Conservation (phyloP, 495 filamentous ascomycete species). For the Parathielavia appendiculata region DNA sequence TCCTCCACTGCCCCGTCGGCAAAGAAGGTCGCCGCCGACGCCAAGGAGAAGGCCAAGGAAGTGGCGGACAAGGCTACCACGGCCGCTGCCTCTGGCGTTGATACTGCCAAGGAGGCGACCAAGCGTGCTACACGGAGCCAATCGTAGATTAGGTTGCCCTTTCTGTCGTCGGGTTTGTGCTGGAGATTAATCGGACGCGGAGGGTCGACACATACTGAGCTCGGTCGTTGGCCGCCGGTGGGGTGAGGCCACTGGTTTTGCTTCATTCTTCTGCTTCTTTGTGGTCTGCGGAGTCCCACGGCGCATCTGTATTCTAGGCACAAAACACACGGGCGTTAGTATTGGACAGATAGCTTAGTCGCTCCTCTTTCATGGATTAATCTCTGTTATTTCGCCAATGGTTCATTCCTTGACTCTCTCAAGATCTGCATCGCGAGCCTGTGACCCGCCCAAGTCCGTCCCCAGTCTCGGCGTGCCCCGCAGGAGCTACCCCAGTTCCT, state of each 20-base stretch:
- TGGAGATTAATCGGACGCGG: background rate
- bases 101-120: conserved; percentile 57
- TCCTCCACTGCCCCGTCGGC: conserved; percentile 39
- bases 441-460: conserved; percentile 7
- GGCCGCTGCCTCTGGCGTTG: conserved; percentile 59
- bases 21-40: conserved; percentile 61
- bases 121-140: conserved; percentile 51
- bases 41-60: conserved; percentile 64
- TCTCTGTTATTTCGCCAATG: background rate
- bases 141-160: conserved; percentile 22
- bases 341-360: conserved; percentile 2
- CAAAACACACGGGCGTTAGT: conserved; percentile 23
- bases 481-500: conserved; percentile 5
- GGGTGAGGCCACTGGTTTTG: conserved; percentile 1
- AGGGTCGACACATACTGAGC: background rate
- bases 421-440: background rate
- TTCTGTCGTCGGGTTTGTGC: background rate
- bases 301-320: conserved; percentile 25
- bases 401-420: background rate
- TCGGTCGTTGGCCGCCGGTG: background rate
- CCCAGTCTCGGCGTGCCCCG: conserved; percentile 11
- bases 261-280: conserved; percentile 17
- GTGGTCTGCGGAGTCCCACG: conserved; percentile 15
- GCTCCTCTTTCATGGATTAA: background rate
- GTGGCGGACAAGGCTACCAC: conserved; percentile 76